Conservation (phyloP, 345 rosid species). For the Eucalyptus shirleyi region DNA sequence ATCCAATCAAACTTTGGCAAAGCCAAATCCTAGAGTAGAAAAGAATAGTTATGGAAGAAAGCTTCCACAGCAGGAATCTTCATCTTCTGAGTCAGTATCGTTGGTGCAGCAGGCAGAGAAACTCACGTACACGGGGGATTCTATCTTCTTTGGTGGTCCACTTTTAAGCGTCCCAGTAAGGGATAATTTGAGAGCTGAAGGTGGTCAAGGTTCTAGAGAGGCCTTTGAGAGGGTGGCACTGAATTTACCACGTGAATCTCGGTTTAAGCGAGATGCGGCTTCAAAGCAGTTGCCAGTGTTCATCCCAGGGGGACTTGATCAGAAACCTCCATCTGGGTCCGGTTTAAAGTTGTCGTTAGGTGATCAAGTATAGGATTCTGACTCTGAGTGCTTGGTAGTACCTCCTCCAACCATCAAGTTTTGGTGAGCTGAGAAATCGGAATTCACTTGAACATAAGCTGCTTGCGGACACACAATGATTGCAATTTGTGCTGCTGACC, state of each 20-base stretch:
- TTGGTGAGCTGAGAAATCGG: not conserved
- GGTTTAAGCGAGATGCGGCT: constrained; percentile 74
- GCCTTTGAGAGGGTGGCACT: constrained; percentile 45
- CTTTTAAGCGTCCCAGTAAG: constrained; percentile 49
- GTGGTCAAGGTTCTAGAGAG: constrained; percentile 32
- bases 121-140: constrained; percentile 78
- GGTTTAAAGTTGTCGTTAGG: constrained; percentile 19
- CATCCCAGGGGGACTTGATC: constrained; percentile 40
- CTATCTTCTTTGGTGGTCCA: constrained; percentile 96
- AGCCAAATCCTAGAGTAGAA: constrained; percentile 26
- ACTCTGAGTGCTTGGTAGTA: not conserved
- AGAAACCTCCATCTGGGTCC: constrained; percentile 23
- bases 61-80: constrained; percentile 37
- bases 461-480: not conserved
- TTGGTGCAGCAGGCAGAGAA: constrained; percentile 39
- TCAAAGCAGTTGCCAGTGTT: constrained; percentile 96
- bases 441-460: not conserved
- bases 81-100: constrained; percentile 24
- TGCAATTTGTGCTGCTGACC: not conserved
- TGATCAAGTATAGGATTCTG: not conserved
- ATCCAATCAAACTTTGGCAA: constrained; percentile 16
- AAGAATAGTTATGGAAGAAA: constrained; percentile 24
- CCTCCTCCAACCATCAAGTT: not conserved
- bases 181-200: constrained; percentile 47
- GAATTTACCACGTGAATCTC: constrained; percentile 57